Evolutionary conservation across 257 asterid genomes (phyloP).

Genomic region (Coffea eugenioides): DNA sequence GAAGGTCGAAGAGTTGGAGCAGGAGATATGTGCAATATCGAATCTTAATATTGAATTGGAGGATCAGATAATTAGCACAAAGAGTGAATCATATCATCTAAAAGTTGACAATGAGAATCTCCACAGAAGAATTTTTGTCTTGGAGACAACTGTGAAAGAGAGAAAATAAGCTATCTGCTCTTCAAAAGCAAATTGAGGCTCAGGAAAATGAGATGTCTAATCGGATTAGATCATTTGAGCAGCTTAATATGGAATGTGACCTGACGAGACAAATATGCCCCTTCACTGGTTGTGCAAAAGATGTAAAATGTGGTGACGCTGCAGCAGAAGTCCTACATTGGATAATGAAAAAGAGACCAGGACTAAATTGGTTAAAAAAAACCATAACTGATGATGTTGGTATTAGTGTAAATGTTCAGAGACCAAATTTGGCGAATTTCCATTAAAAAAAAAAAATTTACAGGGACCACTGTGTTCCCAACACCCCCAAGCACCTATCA

Average conservation of each 20-base stretch:
- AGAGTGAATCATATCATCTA: conserved; percentile 27
- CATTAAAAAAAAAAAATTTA: background rate
- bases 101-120: conserved; percentile 41
- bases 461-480: background rate
- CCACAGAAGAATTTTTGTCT: conserved; percentile 25
- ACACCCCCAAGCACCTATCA: background rate
- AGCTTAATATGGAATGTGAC: too few species aligned
- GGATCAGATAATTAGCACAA: conserved; percentile 38
- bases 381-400: too few species aligned
- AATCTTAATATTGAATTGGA: conserved; percentile 35
- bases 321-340: too few species aligned
- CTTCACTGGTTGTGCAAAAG: too few species aligned
- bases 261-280: too few species aligned
- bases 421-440: too few species aligned
- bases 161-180: conserved; percentile 33
- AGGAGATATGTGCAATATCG: conserved; percentile 31
- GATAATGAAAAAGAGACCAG: too few species aligned
- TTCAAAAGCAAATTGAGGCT: conserved; percentile 13
- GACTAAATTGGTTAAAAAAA: too few species aligned
- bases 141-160: conserved; percentile 33
- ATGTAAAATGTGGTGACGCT: too few species aligned
- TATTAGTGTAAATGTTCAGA: too few species aligned
- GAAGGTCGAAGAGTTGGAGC: conserved; percentile 32
- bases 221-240: conserved; percentile 12
- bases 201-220: conserved; percentile 18